Evolutionary conservation across 768 basidiomycete species (phyloP).

Genomic region (Suillus lakei): DNA sequence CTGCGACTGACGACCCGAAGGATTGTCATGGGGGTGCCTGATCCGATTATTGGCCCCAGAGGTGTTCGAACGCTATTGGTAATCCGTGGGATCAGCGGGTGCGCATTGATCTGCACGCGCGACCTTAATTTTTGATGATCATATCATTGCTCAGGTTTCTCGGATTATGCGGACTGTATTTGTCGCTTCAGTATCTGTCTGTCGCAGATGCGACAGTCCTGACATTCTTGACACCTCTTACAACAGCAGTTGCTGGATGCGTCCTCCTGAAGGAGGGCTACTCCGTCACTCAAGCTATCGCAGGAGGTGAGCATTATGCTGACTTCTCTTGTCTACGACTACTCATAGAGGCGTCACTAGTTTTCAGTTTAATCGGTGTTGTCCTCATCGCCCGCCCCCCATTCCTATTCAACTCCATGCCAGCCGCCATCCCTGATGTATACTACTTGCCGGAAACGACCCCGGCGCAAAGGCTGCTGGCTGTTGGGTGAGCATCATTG

Average conservation of each 20-base stretch:
- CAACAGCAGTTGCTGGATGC: constrained; percentile 64
- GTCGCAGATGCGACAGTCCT: constrained; percentile 81
- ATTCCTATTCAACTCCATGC: constrained; percentile 62
- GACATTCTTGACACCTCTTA: constrained; percentile 73
- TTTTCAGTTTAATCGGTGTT: constrained; percentile 75
- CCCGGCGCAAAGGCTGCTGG: constrained; percentile 52
- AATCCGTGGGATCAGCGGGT: constrained; percentile 68
- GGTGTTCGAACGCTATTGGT: constrained; percentile 63
- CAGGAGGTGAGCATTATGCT: constrained; percentile 43
- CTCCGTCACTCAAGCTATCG: constrained; percentile 57
- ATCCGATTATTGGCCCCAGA: constrained; percentile 73
- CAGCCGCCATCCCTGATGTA: not conserved
- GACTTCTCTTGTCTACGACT: not conserved
- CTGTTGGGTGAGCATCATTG: constrained; percentile 51
- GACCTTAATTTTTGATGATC: not conserved
- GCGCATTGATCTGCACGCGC: constrained; percentile 15
- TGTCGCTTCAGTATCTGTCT: constrained; percentile 73
- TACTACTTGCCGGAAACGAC: constrained; percentile 19
- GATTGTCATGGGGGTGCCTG: constrained; percentile 46
- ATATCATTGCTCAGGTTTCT: constrained; percentile 56
- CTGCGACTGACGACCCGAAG: constrained; percentile 20
- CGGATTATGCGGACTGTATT: constrained; percentile 69
- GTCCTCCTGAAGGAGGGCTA: constrained; percentile 68
- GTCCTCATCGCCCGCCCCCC: constrained; percentile 81
- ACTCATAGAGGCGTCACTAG: constrained; percentile 28